Evolutionary conservation across 2,329 filamentous ascomycete species (phyloP).

Genomic region (Colletotrichum sp.): DNA sequence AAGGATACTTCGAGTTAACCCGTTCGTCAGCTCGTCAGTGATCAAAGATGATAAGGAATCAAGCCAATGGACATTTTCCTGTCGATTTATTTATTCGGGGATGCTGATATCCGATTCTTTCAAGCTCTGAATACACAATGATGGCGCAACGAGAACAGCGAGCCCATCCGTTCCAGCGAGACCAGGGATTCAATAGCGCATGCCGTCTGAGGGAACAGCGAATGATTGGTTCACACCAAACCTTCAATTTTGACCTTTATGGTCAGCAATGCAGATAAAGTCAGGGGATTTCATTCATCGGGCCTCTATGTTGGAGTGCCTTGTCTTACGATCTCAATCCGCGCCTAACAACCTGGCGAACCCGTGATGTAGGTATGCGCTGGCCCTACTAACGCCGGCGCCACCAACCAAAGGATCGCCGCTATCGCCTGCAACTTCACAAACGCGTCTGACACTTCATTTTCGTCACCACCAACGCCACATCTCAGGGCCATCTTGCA

Average conservation of each 20-base stretch:
- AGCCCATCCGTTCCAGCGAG: not conserved
- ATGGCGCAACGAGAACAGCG: not conserved
- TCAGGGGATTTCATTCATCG: not conserved
- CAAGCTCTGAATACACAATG: not conserved
- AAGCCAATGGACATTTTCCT: not conserved
- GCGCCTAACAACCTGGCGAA: not conserved
- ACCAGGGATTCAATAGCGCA: not conserved
- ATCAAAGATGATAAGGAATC: not conserved
- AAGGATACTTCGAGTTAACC: slow-evolving; percentile 29
- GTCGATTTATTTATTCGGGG: not conserved
- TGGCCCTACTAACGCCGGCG: not conserved
- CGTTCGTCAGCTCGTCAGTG: not conserved
- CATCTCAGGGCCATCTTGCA: not conserved
- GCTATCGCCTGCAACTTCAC: not conserved
- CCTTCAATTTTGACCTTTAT: not conserved
- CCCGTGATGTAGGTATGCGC: not conserved
- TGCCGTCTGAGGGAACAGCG: not conserved
- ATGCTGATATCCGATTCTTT: not conserved
- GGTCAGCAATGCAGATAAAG: not conserved
- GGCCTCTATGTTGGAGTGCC: not conserved
- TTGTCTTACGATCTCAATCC: not conserved
- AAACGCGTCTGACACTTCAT: not conserved
- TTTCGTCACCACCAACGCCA: not conserved
- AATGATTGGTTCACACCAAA: not conserved
- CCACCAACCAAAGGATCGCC: not conserved